phyloP scores from a whole-genome alignment of 2,329 filamentous ascomycete genomes.

The Aspergillus intermedius region DNA sequence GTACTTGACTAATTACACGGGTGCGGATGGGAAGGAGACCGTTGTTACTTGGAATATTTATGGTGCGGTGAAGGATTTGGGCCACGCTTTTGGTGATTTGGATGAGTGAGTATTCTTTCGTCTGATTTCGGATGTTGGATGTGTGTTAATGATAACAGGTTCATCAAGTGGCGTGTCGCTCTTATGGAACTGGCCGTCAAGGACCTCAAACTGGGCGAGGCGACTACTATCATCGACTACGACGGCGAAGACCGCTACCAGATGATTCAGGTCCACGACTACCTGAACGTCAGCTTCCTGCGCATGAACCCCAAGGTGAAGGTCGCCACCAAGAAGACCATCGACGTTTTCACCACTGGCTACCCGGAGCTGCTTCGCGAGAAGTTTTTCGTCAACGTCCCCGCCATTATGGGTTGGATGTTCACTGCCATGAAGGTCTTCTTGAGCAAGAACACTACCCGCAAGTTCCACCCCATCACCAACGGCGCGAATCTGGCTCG shows the following conservation, averaged over 20 bases:
- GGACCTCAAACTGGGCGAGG: conserved; percentile 63
- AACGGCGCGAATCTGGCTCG: conserved; percentile 64
- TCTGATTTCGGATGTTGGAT: background rate
- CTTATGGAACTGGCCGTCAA: conserved; percentile 82
- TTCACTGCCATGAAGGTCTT: conserved; percentile 70
- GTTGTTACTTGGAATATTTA: conserved; percentile 92
- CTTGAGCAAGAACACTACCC: conserved; percentile 64
- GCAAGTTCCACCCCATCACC: conserved; percentile 72
- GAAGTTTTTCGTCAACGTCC: conserved; percentile 96
- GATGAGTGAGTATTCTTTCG: conserved; percentile 57
- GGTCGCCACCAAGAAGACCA: conserved; percentile 70
- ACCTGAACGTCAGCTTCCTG: conserved; percentile 79
- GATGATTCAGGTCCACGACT: conserved; percentile 90
- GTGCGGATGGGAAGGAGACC: conserved; percentile 46
- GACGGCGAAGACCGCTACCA: conserved; percentile 70
- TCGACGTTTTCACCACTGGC: conserved; percentile 69
- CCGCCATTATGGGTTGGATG: conserved; percentile 82
- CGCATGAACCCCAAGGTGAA: conserved; percentile 72
- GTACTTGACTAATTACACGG: conserved; percentile 67
- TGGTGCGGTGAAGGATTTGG: conserved; percentile 73
- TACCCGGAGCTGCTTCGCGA: conserved; percentile 85
- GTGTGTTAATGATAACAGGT: conserved; percentile 47
- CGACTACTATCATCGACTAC: conserved; percentile 62
- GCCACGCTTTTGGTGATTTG: conserved; percentile 72
- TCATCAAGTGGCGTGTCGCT: conserved; percentile 81